phyloP scores from a whole-genome alignment of 495 filamentous ascomycete species.

The Tuber borchii region DNA sequence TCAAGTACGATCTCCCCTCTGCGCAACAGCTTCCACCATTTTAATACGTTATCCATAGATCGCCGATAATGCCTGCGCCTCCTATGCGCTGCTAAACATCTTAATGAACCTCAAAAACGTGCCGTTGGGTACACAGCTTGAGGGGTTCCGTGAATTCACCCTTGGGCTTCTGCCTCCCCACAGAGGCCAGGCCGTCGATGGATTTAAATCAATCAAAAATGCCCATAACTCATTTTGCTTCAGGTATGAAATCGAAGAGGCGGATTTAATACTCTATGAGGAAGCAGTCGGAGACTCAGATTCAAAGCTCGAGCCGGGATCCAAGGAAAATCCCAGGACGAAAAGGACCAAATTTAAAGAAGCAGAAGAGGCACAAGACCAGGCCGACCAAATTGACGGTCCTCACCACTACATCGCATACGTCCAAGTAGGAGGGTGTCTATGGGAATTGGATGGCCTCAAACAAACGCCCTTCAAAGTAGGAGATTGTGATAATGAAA shows the following conservation, averaged over 20 bases:
- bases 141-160: slow-evolving; percentile 65
- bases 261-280: slow-evolving; percentile 62
- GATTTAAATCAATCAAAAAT: slow-evolving; percentile 67
- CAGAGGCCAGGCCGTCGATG: slow-evolving; percentile 66
- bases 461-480: slow-evolving; percentile 64
- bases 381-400: slow-evolving; percentile 34
- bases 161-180: slow-evolving; percentile 60
- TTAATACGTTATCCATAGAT: slow-evolving; percentile 51
- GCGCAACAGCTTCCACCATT: not conserved
- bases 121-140: slow-evolving; percentile 59
- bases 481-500: slow-evolving; percentile 47
- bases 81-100: slow-evolving; percentile 81
- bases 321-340: slow-evolving; percentile 29
- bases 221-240: slow-evolving; percentile 83
- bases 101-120: slow-evolving; percentile 70
- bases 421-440: slow-evolving; percentile 63
- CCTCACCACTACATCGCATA: slow-evolving; percentile 83
- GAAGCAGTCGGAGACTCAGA: slow-evolving; percentile 49
- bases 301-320: slow-evolving; percentile 44
- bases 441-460: slow-evolving; percentile 90
- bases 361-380: slow-evolving; percentile 43
- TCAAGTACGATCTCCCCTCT: slow-evolving; percentile 53
- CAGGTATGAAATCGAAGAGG: slow-evolving; percentile 71
- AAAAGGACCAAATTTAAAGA: slow-evolving; percentile 29
- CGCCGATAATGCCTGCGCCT: slow-evolving; percentile 75